A percentile compares a stretch with the other conserved stretches of the same genome.
Evolutionary conservation across 768 basidiomycete species (phyloP).

Genomic region (Mycena metata): DNA sequence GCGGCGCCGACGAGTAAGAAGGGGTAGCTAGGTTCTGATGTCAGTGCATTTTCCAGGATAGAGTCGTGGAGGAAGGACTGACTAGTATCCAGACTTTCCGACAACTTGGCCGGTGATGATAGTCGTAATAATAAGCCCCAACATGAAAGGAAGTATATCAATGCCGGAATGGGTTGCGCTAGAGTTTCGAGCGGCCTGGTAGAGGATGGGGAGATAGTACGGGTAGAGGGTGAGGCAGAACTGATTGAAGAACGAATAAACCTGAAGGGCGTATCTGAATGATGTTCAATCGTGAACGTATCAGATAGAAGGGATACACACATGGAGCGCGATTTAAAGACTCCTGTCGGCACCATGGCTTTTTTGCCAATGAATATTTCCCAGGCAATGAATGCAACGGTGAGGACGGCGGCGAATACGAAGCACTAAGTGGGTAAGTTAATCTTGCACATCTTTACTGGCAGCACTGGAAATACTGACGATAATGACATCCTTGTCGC

Average conservation of each 20-base stretch:
- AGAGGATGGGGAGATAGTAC: too few relatives aligned
- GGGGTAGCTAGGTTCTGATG: neutral
- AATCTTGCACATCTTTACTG: too few relatives aligned
- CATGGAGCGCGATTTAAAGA: slow-evolving; percentile 7
- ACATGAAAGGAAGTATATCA: slow-evolving; percentile 24
- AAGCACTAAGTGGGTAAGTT: too few relatives aligned
- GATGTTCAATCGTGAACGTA: neutral
- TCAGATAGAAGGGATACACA: neutral
- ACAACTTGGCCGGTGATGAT: slow-evolving; percentile 20
- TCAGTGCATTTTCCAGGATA: too few relatives aligned
- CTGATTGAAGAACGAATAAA: neutral
- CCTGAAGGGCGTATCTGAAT: neutral
- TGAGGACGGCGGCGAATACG: slow-evolving; percentile 10
- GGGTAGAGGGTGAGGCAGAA: too few relatives aligned
- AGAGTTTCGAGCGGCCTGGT: too few relatives aligned
- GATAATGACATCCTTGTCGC: slow-evolving; percentile 46
- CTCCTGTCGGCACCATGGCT: slow-evolving; percentile 17
- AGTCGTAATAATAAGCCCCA: neutral
- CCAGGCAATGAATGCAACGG: slow-evolving; percentile 9
- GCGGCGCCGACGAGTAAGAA: neutral
- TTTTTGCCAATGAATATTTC: slow-evolving; percentile 13
- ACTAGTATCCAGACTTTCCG: slow-evolving; percentile 13
- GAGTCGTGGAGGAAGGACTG: too few relatives aligned
- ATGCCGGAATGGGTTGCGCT: slow-evolving; percentile 16
- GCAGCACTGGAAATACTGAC: neutral